These are phyloP conservation scores for Aspergillus hortae DNA, from an alignment of 2,329 filamentous ascomycete genomes.

Conservation along the genomic window DNA sequence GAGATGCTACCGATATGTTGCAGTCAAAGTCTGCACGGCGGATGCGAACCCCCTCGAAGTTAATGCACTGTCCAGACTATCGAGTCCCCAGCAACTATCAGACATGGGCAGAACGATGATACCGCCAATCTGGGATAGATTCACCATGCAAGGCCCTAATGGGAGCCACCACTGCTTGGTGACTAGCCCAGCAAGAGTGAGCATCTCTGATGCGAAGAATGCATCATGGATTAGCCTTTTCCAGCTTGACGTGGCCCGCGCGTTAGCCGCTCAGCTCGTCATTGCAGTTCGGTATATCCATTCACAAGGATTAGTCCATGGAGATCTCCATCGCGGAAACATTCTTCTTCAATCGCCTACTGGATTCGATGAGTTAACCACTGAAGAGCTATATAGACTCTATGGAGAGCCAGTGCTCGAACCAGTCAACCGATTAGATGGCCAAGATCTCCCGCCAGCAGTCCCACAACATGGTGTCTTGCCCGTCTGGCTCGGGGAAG, in stretches of 20 bases:
- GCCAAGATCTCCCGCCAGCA: slow-evolving; percentile 14
- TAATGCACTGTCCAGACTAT: slow-evolving; percentile 2
- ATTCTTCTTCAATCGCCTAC: slow-evolving; percentile 17
- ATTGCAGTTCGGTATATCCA: slow-evolving; percentile 23
- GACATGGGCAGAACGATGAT: slow-evolving; percentile 4
- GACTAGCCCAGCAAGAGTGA: slow-evolving; percentile 10
- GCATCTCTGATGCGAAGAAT: slow-evolving; percentile 7
- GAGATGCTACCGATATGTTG: slow-evolving; percentile 17
- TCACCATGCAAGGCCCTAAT: slow-evolving; percentile 12
- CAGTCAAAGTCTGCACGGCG: background rate
- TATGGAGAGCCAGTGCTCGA: slow-evolving; percentile 18
- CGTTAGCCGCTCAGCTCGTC: slow-evolving; percentile 20
- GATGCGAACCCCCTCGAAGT: background rate
- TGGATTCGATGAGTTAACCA: slow-evolving; percentile 18
- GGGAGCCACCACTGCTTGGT: slow-evolving; percentile 7
- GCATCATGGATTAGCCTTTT: slow-evolving; percentile 11
- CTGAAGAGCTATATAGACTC: slow-evolving; percentile 17
- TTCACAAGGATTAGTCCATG: slow-evolving; percentile 24
- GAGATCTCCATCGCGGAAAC: slow-evolving; percentile 25
- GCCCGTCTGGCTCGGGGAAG: slow-evolving; percentile 16
- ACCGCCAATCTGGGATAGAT: slow-evolving; percentile 6
- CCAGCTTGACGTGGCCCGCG: slow-evolving; percentile 10
- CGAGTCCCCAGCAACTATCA: background rate
- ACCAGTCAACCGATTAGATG: slow-evolving; percentile 19
- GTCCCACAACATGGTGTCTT: slow-evolving; percentile 16